Conservation (phyloP, 139 green algal genomes). For the Coelastrella sp. region DNA sequence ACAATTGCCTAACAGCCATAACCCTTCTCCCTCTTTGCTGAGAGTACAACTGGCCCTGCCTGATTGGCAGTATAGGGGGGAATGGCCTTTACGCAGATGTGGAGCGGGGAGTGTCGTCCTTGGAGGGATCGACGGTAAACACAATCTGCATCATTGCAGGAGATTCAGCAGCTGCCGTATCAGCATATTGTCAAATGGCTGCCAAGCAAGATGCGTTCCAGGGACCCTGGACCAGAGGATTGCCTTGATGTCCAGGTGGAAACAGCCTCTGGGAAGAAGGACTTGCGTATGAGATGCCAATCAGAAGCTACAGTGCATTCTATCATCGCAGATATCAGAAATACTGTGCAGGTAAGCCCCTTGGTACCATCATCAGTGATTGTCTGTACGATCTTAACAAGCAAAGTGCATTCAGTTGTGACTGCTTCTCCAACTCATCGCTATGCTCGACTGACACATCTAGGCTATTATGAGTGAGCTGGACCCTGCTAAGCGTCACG, state of each 20-base stretch:
- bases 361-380: not conserved
- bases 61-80: too few species aligned
- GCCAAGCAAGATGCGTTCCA: conserved; percentile 63
- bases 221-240: conserved; percentile 62
- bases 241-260: conserved; percentile 72
- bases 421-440: not conserved
- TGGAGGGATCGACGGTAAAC: too few species aligned
- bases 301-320: conserved; percentile 42
- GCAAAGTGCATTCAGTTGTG: not conserved
- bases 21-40: not conserved
- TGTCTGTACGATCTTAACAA: not conserved
- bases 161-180: conserved; percentile 68
- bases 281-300: conserved; percentile 71
- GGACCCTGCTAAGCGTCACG: conserved; percentile 1
- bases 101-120: too few species aligned
- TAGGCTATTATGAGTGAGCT: conserved; percentile 38
- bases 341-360: conserved; percentile 60
- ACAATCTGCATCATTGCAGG: too few species aligned
- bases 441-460: not conserved
- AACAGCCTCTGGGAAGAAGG: conserved; percentile 64
- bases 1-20: not conserved
- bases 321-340: conserved; percentile 60
- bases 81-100: too few species aligned
- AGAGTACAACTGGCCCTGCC: not conserved
- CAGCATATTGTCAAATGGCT: conserved; percentile 77